Percentiles rank a stretch among this genome's conserved stretches.
Conservation (phyloP, 192 early-diverging fungal genomes). For the Coemansia sp. region DNA sequence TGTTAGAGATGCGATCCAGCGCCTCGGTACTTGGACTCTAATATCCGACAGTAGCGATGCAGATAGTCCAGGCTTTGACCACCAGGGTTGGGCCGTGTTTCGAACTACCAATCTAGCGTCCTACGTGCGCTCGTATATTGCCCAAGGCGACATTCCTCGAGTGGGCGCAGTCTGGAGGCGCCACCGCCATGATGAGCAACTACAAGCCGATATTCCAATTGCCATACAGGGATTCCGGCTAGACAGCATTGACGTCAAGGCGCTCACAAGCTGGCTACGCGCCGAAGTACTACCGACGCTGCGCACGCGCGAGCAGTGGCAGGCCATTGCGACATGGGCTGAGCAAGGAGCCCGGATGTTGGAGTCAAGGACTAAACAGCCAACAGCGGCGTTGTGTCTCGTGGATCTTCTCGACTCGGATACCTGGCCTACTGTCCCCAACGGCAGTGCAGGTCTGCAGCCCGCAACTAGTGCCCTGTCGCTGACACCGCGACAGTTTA, state of each 20-base stretch:
- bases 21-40: slow-evolving; percentile 44
- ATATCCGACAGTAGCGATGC: not conserved
- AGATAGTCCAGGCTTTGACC: slow-evolving; percentile 10
- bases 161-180: slow-evolving; percentile 52
- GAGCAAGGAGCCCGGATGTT: slow-evolving; percentile 50
- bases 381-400: slow-evolving; percentile 47
- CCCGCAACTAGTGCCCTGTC: not conserved
- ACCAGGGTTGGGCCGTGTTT: slow-evolving; percentile 48
- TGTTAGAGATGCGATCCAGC: slow-evolving; percentile 14
- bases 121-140: slow-evolving; percentile 30
- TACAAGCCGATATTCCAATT: slow-evolving; percentile 38
- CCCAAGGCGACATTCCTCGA: slow-evolving; percentile 40
- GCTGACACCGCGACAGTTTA: slow-evolving; percentile 29
- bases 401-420: slow-evolving; percentile 37
- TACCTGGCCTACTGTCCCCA: not conserved
- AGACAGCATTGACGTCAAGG: slow-evolving; percentile 1
- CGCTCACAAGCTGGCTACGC: slow-evolving; percentile 47
- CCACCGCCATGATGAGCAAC: slow-evolving; percentile 35
- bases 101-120: slow-evolving; percentile 40
- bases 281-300: slow-evolving; percentile 51
- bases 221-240: slow-evolving; percentile 50
- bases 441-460: not conserved
- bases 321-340: slow-evolving; percentile 49
- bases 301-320: slow-evolving; percentile 12
- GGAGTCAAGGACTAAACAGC: slow-evolving; percentile 31